phyloP scores from a whole-genome alignment of 2,329 filamentous ascomycete species.

The Colletotrichum gigasporum region DNA sequence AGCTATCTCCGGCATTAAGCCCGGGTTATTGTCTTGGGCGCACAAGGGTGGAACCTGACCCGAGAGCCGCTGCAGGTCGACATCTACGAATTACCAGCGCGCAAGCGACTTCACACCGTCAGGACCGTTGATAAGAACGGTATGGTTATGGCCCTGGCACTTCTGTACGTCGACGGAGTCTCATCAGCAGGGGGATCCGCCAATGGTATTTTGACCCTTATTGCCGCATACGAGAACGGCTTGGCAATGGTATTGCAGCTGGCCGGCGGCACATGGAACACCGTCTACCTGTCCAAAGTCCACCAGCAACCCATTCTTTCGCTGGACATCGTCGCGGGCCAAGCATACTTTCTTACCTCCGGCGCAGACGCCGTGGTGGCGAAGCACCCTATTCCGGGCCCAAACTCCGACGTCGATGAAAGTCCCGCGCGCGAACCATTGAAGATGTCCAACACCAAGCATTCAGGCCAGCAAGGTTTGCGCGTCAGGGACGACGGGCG shows the following conservation, averaged over 20 bases:
- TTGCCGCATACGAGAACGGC: conserved; percentile 89
- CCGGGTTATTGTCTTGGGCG: neutral
- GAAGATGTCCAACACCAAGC: conserved; percentile 79
- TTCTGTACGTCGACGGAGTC: conserved; percentile 60
- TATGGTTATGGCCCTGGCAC: conserved; percentile 87
- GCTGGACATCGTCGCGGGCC: conserved; percentile 62
- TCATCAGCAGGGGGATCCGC: neutral
- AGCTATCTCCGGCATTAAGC: conserved; percentile 20
- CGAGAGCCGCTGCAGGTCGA: conserved; percentile 66
- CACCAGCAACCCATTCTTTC: conserved; percentile 88
- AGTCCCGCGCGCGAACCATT: conserved; percentile 52
- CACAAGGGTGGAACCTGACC: conserved; percentile 23
- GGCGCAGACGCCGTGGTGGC: conserved; percentile 83
- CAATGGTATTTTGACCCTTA: conserved; percentile 61
- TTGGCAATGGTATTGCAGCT: conserved; percentile 73
- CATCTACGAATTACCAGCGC: conserved; percentile 82
- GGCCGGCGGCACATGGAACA: conserved; percentile 52
- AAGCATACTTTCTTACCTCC: conserved; percentile 77
- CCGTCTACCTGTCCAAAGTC: conserved; percentile 70
- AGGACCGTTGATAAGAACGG: conserved; percentile 64
- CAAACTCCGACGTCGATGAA: neutral
- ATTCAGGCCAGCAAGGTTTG: conserved; percentile 88
- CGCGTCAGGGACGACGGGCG: conserved; percentile 80
- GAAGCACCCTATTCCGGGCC: conserved; percentile 73
- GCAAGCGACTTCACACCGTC: conserved; percentile 71